phyloP scores from a whole-genome alignment of 148 eudicot species.

The Amaranthus hypochondriacus region DNA sequence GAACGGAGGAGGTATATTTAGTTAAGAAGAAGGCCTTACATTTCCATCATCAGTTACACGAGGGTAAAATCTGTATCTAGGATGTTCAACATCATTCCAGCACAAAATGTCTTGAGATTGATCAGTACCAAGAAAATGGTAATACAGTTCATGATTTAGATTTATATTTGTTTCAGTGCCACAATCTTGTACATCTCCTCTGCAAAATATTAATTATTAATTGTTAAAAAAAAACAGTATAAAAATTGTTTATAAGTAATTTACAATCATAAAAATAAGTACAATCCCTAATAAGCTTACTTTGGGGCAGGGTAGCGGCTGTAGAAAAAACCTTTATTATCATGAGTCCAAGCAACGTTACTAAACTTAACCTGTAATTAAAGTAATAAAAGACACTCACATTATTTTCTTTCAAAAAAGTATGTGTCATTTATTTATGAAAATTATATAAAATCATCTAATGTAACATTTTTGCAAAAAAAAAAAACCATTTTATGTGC shows the following conservation, averaged over 20 bases:
- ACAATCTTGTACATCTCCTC: conserved; percentile 52
- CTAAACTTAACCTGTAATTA: conserved; percentile 74
- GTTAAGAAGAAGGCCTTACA: conserved; percentile 29
- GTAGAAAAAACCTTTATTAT: conserved; percentile 84
- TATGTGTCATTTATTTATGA: no score
- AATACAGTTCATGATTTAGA: conserved; percentile 67
- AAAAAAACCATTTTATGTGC: no score
- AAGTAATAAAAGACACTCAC: no score
- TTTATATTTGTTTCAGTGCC: conserved; percentile 76
- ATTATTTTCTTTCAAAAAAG: no score
- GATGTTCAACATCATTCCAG: conserved; percentile 72
- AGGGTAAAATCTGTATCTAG: conserved; percentile 45
- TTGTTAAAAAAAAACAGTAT: not conserved
- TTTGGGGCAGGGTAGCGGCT: conserved; percentile 74
- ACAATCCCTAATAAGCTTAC: conserved; percentile 33
- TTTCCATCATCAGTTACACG: conserved; percentile 81
- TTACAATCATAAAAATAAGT: not conserved
- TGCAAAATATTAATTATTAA: not conserved
- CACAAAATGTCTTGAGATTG: conserved; percentile 88
- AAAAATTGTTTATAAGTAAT: not conserved
- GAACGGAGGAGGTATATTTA: no score
- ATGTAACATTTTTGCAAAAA: no score
- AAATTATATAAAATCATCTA: no score
- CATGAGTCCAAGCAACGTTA: conserved; percentile 77
- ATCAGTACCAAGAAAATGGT: conserved; percentile 77